Evolutionary conservation across 2,329 filamentous ascomycete genomes (phyloP), one percentile per base, ranked within the genome.

Genomic region (Penicillium sclerotiorum): DNA sequence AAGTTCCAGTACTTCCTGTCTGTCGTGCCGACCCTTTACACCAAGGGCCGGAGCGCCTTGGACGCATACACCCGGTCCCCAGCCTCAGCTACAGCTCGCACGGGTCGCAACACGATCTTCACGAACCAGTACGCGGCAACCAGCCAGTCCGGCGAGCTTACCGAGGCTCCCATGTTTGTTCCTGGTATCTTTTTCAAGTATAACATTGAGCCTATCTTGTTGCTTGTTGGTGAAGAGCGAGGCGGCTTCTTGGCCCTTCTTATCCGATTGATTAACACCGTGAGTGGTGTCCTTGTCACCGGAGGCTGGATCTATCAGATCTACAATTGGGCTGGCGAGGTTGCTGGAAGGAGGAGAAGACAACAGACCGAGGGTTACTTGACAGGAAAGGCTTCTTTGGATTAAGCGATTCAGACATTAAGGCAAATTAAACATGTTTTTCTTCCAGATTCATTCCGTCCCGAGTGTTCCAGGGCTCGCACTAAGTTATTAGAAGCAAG

Each of bases 101-200:
- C 66, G 57, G 64, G 65, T 65, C 55, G 56, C 18, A 61, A 62
- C 46, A 67, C 72, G 47, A 85, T 99, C 67, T 84, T 87, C 72
- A 97, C 94, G 13, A 99, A 99, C 78, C 94, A 99, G 73, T 99
- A 99, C 77, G 94, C 93, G 52, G 94, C 96, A 0, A 97, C 92
- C 1, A 90, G 92, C 67, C 92, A 97, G 77, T 87, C 82, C 61
- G 83, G 86, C 63, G 35, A 50, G 2, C 55, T 73, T n/a, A 77
- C 79, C 47, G 88, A 95, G 63, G 84, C 79, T 60, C 66, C 68
- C 0, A 63, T 67, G 54, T 75, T 77, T 50, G 83, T 96, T 1
- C 94, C 94, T 0, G 94, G 94, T 25, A 85, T 99, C 55, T 99
- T 97, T 70, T 89, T 99, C 81, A 99, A 97, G 77, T 99, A 95